Evolutionary conservation across 108 stramenopile genomes (phyloP).

Genomic region (Cyclotella cryptica): DNA sequence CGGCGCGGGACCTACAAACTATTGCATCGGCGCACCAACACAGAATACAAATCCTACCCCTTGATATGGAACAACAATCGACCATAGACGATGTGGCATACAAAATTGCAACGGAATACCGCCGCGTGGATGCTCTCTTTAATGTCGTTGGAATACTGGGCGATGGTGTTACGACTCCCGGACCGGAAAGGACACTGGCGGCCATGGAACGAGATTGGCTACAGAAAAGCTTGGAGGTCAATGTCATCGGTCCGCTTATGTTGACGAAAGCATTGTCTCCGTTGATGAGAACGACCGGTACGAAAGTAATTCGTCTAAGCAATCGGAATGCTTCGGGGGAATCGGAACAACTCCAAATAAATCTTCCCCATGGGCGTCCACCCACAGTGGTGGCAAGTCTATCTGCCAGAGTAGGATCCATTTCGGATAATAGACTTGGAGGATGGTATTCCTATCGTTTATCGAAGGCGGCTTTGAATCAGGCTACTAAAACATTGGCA

Average conservation of each 20-base stretch:
- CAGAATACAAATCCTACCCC: conserved; percentile 50
- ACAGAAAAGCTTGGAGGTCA: conserved; percentile 73
- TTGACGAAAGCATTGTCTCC: conserved; percentile 72
- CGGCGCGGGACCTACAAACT: conserved; percentile 37
- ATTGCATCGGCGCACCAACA: conserved; percentile 22
- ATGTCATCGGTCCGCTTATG: conserved; percentile 84
- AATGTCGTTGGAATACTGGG: conserved; percentile 88
- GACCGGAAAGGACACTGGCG: conserved; percentile 78
- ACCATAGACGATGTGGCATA: conserved; percentile 59
- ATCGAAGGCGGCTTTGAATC: conserved; percentile 92
- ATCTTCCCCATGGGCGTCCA: conserved; percentile 34
- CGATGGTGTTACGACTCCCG: conserved; percentile 68
- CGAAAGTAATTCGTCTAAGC: neutral
- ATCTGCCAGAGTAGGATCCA: conserved; percentile 92
- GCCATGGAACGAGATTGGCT: conserved; percentile 86
- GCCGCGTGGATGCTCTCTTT: conserved; percentile 73
- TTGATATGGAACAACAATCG: conserved; percentile 77
- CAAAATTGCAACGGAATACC: conserved; percentile 49
- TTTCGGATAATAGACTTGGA: conserved; percentile 89
- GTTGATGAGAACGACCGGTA: conserved; percentile 55
- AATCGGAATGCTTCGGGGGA: neutral
- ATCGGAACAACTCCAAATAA: conserved; percentile 2
- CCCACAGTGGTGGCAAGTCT: conserved; percentile 79
- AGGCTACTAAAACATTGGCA: conserved; percentile 79
- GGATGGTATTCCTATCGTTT: conserved; percentile 95